phyloP scores from a whole-genome alignment of 345 rosid species.

The Hibiscus syriacus region DNA sequence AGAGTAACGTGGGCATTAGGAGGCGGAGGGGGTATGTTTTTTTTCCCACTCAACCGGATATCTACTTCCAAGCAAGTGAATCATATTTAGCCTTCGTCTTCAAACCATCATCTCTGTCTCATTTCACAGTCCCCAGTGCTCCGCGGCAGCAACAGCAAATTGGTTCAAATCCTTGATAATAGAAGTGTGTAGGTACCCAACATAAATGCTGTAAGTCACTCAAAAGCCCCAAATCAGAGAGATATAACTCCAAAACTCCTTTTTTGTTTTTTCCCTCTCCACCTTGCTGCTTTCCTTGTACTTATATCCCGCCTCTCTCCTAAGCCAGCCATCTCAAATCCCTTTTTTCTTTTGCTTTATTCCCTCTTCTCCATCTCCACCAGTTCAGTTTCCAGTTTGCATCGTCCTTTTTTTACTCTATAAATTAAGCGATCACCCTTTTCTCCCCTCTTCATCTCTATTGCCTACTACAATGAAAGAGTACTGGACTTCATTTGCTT shows the following conservation, averaged over 20 bases:
- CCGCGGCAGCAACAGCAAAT: background rate
- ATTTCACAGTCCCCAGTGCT: background rate
- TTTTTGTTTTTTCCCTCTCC: conserved; percentile 12
- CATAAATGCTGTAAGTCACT: background rate
- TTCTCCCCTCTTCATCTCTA: conserved; percentile 5
- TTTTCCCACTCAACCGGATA: background rate
- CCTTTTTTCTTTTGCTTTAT: conserved; percentile 2
- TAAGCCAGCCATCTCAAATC: conserved; percentile 1
- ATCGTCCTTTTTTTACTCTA: background rate
- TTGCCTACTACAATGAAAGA: conserved; percentile 45
- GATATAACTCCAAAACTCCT: conserved; percentile 17
- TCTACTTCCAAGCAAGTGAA: conserved; percentile 1
- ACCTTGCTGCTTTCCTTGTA: conserved; percentile 21
- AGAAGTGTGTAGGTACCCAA: background rate
- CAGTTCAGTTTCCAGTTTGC: background rate
- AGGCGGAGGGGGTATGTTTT: background rate
- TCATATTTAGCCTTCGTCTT: conserved; percentile 7
- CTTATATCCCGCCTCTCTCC: conserved; percentile 4
- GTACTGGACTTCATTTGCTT: conserved; percentile 75
- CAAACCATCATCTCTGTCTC: background rate
- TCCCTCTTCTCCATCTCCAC: background rate
- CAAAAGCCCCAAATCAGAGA: background rate
- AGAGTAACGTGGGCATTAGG: background rate
- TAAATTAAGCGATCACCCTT: no score
- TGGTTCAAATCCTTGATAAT: background rate